Evolutionary conservation across 2,329 filamentous ascomycete species (phyloP).

Genomic region (Venturia aucupariae): DNA sequence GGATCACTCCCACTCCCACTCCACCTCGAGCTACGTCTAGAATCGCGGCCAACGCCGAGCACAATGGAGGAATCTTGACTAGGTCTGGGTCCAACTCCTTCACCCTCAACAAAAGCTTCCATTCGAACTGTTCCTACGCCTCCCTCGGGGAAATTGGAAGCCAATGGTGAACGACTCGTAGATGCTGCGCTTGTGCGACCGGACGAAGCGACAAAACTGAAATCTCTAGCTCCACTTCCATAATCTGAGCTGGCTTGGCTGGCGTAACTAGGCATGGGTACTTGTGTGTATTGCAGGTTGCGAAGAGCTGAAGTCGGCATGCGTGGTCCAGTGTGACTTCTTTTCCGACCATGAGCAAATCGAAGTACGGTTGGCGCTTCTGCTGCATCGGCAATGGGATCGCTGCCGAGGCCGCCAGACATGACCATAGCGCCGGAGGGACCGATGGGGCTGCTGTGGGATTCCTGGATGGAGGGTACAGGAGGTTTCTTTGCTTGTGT

Average conservation of each 20-base stretch:
- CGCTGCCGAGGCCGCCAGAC: slow-evolving; percentile 10
- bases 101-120: slow-evolving; percentile 82
- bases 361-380: slow-evolving; percentile 65
- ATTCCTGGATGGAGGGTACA: slow-evolving; percentile 21
- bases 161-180: slow-evolving; percentile 34
- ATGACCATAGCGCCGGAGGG: slow-evolving; percentile 9
- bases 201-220: slow-evolving; percentile 18
- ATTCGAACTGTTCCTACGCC: slow-evolving; percentile 80
- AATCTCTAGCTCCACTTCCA: slow-evolving; percentile 22
- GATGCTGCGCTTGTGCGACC: slow-evolving; percentile 41
- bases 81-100: slow-evolving; percentile 9
- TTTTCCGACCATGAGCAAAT: slow-evolving; percentile 55
- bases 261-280: slow-evolving; percentile 14
- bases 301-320: slow-evolving; percentile 11
- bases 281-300: neutral
- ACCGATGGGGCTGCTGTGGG: slow-evolving; percentile 4
- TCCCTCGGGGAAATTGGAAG: slow-evolving; percentile 66
- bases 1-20: slow-evolving; percentile 19
- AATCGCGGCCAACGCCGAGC: neutral
- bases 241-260: slow-evolving; percentile 22
- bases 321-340: slow-evolving; percentile 17
- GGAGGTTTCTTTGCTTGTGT: slow-evolving; percentile 21
- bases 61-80: slow-evolving; percentile 5
- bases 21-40: slow-evolving; percentile 18
- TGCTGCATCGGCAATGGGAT: slow-evolving; percentile 51